Conservation (phyloP, 116 monocot genomes). For the Trichopus zeylanicus region DNA sequence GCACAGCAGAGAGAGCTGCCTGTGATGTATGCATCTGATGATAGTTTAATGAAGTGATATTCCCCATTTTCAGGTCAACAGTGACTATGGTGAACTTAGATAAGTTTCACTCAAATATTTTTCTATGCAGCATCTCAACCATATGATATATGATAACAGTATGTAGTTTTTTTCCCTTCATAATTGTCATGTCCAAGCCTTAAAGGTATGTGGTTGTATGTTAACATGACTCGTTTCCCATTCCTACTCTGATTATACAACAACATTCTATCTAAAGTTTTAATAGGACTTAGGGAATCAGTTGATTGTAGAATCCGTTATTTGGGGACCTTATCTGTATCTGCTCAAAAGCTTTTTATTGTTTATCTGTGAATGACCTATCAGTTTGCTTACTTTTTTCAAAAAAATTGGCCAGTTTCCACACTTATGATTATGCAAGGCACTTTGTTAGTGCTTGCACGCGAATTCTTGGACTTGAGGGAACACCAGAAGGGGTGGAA, state of each 20-base stretch:
- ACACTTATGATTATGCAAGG: conserved; percentile 98
- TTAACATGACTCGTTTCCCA: neutral
- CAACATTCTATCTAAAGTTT: neutral
- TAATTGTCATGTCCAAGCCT: too few relatives aligned
- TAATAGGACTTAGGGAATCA: neutral
- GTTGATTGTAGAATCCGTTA: neutral
- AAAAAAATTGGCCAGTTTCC: conserved; percentile 49
- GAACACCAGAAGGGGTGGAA: conserved; percentile 97
- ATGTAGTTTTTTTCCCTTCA: too few relatives aligned
- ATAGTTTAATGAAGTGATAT: too few relatives aligned
- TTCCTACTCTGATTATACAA: neutral
- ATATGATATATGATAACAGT: neutral
- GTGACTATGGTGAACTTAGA: neutral
- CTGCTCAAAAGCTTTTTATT: neutral
- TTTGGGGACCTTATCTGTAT: neutral
- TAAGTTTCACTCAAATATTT: neutral
- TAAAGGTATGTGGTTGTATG: neutral
- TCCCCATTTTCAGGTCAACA: neutral
- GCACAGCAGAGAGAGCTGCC: too few relatives aligned
- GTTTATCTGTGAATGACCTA: neutral
- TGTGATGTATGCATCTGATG: too few relatives aligned
- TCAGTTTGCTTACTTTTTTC: neutral
- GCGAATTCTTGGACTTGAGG: conserved; percentile 93
- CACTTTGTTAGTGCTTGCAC: conserved; percentile 99
- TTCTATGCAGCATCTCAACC: neutral